These are phyloP conservation scores for Fusarium sp. DNA, from an alignment of 2,329 filamentous ascomycete genomes.

Conservation along the genomic window DNA sequence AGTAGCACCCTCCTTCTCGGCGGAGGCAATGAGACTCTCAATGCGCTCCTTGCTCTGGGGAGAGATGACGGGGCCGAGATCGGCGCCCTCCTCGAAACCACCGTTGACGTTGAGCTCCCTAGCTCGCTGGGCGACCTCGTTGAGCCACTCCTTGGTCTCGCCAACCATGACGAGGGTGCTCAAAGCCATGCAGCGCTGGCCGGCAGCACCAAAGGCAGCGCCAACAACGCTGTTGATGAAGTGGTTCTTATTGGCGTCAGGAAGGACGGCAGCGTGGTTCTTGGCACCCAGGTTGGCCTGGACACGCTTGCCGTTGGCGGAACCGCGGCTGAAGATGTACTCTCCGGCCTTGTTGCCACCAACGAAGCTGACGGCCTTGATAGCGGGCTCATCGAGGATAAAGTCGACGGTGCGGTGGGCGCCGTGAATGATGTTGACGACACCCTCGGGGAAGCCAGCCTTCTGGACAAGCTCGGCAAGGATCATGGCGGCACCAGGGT, in stretches of 20 bases:
- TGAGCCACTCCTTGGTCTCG: conserved; percentile 83
- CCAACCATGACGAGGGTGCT: conserved; percentile 84
- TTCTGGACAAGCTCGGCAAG: conserved; percentile 79
- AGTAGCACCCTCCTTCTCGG: conserved; percentile 80
- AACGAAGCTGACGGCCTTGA: conserved; percentile 88
- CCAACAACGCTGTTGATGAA: conserved; percentile 84
- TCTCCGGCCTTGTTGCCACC: conserved; percentile 87
- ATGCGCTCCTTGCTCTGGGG: conserved; percentile 81
- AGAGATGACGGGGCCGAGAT: conserved; percentile 83
- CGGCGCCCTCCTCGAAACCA: conserved; percentile 80
- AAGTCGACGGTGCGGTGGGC: conserved; percentile 83
- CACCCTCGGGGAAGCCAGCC: conserved; percentile 81
- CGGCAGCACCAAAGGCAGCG: conserved; percentile 83
- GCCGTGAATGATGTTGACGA: conserved; percentile 84
- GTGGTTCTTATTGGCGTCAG: conserved; percentile 90
- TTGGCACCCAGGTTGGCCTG: conserved; percentile 89
- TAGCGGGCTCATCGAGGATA: conserved; percentile 81
- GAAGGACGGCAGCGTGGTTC: conserved; percentile 85
- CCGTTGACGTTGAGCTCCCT: conserved; percentile 77
- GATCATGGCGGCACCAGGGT: conserved; percentile 85
- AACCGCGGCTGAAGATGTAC: conserved; percentile 81
- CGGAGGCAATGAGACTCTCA: conserved; percentile 75
- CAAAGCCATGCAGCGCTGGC: conserved; percentile 86
- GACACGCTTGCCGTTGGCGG: conserved; percentile 85
- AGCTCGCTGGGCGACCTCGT: conserved; percentile 78